These are phyloP conservation scores for Dendrocalamus sinicus DNA, from an alignment of 176 grass and related monocot genomes.

Conservation along the genomic window DNA sequence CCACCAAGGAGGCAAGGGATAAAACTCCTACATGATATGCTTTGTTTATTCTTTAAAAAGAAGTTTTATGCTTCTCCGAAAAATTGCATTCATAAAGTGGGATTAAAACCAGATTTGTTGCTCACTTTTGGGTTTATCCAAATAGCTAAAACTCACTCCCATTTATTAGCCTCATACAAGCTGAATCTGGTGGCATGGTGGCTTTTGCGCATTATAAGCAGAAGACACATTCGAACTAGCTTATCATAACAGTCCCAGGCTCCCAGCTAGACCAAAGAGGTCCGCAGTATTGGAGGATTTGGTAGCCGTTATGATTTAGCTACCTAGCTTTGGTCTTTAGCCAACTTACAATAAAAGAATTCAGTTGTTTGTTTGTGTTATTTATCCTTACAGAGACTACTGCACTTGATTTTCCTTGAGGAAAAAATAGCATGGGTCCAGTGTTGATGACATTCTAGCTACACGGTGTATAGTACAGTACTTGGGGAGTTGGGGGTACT, in stretches of 20 bases:
- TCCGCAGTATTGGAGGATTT: not conserved
- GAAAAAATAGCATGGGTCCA: slow-evolving; percentile 21
- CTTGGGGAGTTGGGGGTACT: not conserved
- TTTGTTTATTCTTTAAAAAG: slow-evolving; percentile 4
- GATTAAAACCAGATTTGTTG: not conserved
- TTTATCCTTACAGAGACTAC: slow-evolving; percentile 15
- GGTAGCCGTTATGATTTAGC: not conserved
- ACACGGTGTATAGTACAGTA: not conserved
- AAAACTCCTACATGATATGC: slow-evolving; percentile 13
- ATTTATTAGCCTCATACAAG: not conserved
- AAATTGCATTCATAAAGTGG: slow-evolving; percentile 4
- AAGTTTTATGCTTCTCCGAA: not conserved
- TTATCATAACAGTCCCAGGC: slow-evolving; percentile 1
- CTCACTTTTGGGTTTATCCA: not conserved
- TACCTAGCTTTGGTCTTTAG: slow-evolving; percentile 11
- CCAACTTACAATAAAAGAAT: slow-evolving; percentile 28
- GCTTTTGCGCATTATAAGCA: not conserved
- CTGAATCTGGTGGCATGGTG: not conserved
- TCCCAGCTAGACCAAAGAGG: slow-evolving; percentile 18
- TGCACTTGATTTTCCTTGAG: slow-evolving; percentile 11
- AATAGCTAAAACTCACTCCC: not conserved
- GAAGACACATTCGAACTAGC: not conserved
- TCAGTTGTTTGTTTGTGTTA: not conserved
- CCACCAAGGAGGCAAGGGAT: slow-evolving; percentile 34
- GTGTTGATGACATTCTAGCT: slow-evolving; percentile 3